phyloP scores from a whole-genome alignment of 306 rosid species.

The Geum urbanum region DNA sequence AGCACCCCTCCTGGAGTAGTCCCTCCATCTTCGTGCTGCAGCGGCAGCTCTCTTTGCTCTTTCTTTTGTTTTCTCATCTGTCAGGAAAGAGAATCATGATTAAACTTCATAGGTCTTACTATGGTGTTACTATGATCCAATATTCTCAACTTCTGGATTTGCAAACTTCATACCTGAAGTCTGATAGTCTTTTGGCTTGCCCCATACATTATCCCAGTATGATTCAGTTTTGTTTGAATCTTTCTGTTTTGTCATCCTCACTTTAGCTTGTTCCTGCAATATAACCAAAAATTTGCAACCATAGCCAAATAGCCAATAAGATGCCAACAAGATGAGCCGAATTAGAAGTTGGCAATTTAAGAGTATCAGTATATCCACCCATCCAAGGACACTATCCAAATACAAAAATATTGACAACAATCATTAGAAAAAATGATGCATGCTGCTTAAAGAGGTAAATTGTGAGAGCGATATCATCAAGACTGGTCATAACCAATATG shows the following conservation, averaged over 20 bases:
- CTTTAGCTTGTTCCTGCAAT: slow-evolving; percentile 66
- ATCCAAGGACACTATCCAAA: not conserved
- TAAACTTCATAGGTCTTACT: too few relatives aligned
- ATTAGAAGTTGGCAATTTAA: not conserved
- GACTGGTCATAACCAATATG: not conserved
- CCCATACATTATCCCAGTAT: slow-evolving; percentile 82
- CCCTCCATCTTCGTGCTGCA: slow-evolving; percentile 93
- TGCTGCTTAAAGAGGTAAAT: not conserved
- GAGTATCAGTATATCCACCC: not conserved
- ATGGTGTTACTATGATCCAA: not conserved
- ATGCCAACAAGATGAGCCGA: not conserved
- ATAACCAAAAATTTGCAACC: not conserved
- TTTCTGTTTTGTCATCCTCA: slow-evolving; percentile 70
- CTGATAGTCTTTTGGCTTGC: slow-evolving; percentile 48
- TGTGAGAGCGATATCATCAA: not conserved
- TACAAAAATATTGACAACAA: too few relatives aligned
- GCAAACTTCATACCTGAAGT: slow-evolving; percentile 49
- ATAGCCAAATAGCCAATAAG: too few relatives aligned
- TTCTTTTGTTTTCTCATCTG: slow-evolving; percentile 75
- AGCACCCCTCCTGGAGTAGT: slow-evolving; percentile 81
- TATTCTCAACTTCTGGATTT: not conserved
- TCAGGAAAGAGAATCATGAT: not conserved
- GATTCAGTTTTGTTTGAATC: slow-evolving; percentile 40
- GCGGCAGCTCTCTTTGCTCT: slow-evolving; percentile 79
- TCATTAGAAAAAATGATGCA: not conserved